Evolutionary conservation across 2,329 filamentous ascomycete genomes (phyloP).

Genomic region (Raffaelea ambrosiae): DNA sequence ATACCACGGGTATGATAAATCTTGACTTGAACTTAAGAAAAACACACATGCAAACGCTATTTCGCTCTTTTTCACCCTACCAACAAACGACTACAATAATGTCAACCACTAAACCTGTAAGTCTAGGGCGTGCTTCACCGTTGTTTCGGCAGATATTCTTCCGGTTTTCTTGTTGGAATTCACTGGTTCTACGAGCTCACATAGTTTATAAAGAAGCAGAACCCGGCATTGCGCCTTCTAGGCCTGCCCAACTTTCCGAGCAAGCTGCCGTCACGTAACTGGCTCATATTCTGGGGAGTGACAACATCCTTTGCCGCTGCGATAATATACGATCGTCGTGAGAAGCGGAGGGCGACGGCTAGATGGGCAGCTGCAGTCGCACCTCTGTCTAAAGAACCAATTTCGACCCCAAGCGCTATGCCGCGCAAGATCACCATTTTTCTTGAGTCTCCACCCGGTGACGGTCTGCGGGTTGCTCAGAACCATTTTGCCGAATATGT

Average conservation of each 20-base stretch:
- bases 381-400: constrained; percentile 68
- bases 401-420: constrained; percentile 60
- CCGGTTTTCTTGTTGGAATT: too few species aligned
- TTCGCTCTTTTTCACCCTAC: too few species aligned
- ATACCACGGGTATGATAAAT: too few species aligned
- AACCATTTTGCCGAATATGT: constrained; percentile 96
- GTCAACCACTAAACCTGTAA: too few species aligned
- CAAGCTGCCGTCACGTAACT: constrained; percentile 89
- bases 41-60: too few species aligned
- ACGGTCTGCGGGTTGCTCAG: constrained; percentile 74
- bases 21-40: too few species aligned
- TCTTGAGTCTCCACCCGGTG: constrained; percentile 76
- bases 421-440: constrained; percentile 81
- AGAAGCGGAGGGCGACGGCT: constrained; percentile 76
- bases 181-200: too few species aligned
- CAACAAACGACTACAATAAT: too few species aligned
- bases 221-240: constrained; percentile 70
- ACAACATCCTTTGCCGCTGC: constrained; percentile 70
- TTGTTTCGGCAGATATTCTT: too few species aligned
- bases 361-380: constrained; percentile 84
- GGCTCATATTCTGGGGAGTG: constrained; percentile 88
- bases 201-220: too few species aligned
- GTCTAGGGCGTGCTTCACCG: too few species aligned
- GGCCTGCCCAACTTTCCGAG: constrained; percentile 77
- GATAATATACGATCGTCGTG: constrained; percentile 83